Percentiles rank a stretch among this genome's conserved stretches.
Conservation (phyloP, 2,329 filamentous ascomycete genomes). For the Hypoxylon rubiginosum region DNA sequence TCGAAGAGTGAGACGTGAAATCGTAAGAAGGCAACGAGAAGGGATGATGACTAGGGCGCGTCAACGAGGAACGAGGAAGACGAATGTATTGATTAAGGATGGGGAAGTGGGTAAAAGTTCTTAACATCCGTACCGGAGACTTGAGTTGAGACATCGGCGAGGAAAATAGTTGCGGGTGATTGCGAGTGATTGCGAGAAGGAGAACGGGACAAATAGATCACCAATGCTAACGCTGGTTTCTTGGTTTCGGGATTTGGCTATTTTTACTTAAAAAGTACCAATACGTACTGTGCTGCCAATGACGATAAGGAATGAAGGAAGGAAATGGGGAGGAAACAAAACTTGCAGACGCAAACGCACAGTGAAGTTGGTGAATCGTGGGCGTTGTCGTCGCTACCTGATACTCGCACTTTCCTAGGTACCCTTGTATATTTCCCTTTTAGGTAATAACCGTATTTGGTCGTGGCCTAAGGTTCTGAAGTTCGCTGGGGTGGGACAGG, state of each 20-base stretch:
- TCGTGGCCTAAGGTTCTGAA: neutral
- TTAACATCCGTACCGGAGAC: neutral
- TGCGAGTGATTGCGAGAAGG: no score
- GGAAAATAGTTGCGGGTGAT: neutral
- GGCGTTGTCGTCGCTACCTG: neutral
- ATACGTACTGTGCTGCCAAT: no score
- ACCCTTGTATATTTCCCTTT: neutral
- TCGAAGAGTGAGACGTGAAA: neutral
- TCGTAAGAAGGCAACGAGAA: neutral
- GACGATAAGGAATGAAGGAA: no score
- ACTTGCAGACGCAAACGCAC: no score
- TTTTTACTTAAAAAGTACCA: no score
- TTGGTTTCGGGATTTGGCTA: neutral
- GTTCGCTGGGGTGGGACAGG: no score
- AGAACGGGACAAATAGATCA: neutral
- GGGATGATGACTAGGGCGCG: neutral
- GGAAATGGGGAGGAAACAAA: neutral
- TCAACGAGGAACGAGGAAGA: neutral
- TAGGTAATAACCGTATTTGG: neutral
- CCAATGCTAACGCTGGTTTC: neutral
- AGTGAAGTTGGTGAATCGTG: neutral
- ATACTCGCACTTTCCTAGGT: neutral
- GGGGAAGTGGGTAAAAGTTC: neutral
- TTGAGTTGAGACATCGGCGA: neutral
- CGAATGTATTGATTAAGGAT: neutral